Percentiles rank a stretch among this genome's conserved stretches.
Evolutionary conservation across 2,329 filamentous ascomycete species (phyloP).

Genomic region (Xylaria sp.): DNA sequence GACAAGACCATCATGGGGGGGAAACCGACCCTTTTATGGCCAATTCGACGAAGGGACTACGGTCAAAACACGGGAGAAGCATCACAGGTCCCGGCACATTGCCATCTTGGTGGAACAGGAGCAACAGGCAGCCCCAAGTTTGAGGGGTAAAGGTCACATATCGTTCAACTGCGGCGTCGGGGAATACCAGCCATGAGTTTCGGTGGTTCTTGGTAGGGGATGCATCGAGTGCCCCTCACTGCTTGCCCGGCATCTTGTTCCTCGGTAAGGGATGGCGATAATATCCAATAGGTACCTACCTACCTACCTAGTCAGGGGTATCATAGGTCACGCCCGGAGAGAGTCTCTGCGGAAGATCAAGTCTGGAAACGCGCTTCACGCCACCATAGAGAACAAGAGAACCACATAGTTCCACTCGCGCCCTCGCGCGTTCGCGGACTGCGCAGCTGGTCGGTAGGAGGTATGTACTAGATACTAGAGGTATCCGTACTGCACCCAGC

Average conservation of each 20-base stretch:
- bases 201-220: constrained; percentile 3
- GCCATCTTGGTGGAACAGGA: constrained; percentile 11
- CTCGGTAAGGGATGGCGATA: background rate
- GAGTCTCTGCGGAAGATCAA: too few relatives aligned
- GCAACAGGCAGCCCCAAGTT: constrained; percentile 10
- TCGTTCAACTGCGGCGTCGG: constrained; percentile 16
- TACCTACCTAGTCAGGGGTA: background rate
- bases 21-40: background rate
- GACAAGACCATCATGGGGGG: background rate
- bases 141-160: constrained; percentile 19
- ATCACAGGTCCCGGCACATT: background rate
- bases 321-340: background rate
- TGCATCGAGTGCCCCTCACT: constrained; percentile 1
- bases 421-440: background rate
- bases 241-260: constrained; percentile 5
- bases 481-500: too few relatives aligned
- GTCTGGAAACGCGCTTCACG: background rate
- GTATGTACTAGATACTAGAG: too few relatives aligned
- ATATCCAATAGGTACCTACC: too few relatives aligned
- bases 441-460: too few relatives aligned
- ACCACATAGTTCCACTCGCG: background rate
- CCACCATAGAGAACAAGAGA: background rate
- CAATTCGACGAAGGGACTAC: background rate
- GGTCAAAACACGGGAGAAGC: constrained; percentile 7
- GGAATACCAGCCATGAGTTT: constrained; percentile 16